Percentiles rank a stretch among this genome's conserved stretches.
phyloP scores from a whole-genome alignment of 2,329 filamentous ascomycete species.

The Microsporum audouinii region DNA sequence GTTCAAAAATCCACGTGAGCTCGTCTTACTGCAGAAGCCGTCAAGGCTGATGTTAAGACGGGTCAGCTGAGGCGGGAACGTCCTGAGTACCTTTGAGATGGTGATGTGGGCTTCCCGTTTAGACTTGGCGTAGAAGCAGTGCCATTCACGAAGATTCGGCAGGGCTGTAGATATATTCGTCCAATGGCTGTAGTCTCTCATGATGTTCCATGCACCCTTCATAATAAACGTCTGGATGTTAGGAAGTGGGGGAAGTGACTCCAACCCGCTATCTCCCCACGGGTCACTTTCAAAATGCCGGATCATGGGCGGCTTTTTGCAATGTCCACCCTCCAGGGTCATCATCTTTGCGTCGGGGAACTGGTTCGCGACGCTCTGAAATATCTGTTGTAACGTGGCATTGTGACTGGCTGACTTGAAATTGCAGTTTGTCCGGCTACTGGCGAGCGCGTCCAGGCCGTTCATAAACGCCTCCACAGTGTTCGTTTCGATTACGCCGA shows the following conservation, averaged over 20 bases:
- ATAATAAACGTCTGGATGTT: conserved; percentile 58
- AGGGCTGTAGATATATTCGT: conserved; percentile 49
- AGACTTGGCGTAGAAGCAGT: conserved; percentile 52
- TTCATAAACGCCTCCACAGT: conserved; percentile 18
- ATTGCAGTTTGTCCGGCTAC: conserved; percentile 21
- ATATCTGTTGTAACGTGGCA: conserved; percentile 58
- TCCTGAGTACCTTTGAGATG: conserved; percentile 52
- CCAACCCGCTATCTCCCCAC: conserved; percentile 26
- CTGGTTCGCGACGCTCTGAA: conserved; percentile 48
- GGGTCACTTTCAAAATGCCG: conserved; percentile 40
- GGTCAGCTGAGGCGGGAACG: conserved; percentile 47
- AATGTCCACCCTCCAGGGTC: conserved; percentile 65
- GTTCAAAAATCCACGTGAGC: conserved; percentile 32
- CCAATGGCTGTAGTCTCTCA: conserved; percentile 54
- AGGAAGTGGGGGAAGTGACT: conserved; percentile 32
- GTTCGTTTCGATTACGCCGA: conserved; percentile 18
- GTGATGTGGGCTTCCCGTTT: conserved; percentile 63
- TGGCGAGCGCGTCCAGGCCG: conserved; percentile 21
- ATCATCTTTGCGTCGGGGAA: conserved; percentile 54
- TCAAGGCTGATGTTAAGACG: conserved; percentile 59
- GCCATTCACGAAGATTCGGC: conserved; percentile 50
- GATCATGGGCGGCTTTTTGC: conserved; percentile 62
- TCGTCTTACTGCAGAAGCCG: conserved; percentile 56
- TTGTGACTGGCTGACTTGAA: conserved; percentile 43
- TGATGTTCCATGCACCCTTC: conserved; percentile 67